Conservation (phyloP, 805 yeast species). For the Henningerozyma blattae region DNA sequence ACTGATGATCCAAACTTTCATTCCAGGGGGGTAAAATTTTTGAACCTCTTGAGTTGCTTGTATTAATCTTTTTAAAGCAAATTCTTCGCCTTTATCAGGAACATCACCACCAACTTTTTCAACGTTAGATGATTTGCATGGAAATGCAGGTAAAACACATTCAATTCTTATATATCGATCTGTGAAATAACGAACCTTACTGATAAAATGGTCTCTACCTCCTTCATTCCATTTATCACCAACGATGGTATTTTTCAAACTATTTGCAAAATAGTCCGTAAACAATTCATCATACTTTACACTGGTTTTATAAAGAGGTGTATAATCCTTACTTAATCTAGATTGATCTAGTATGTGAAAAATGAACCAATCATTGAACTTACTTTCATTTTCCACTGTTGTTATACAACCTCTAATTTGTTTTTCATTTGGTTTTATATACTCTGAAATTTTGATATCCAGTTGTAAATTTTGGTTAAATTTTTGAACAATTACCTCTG, state of each 20-base stretch:
- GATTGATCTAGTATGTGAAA: conserved; percentile 27
- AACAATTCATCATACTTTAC: conserved; percentile 9
- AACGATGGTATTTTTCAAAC: conserved; percentile 34
- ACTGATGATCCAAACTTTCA: conserved; percentile 43
- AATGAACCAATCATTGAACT: conserved; percentile 28
- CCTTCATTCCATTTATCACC: conserved; percentile 38
- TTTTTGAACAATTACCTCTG: conserved; percentile 8
- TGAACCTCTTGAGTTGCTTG: conserved; percentile 20
- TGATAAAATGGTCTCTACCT: conserved; percentile 33
- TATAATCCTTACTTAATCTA: conserved; percentile 17
- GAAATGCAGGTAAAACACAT: conserved; percentile 52
- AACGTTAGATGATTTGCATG: conserved; percentile 48
- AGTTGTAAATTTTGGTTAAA: conserved; percentile 11
- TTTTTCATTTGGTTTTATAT: conserved; percentile 15
- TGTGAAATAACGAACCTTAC: conserved; percentile 36
- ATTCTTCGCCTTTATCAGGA: conserved; percentile 46
- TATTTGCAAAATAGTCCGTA: conserved; percentile 33
- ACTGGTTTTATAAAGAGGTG: conserved; percentile 4
- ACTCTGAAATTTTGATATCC: conserved; percentile 25
- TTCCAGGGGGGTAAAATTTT: conserved; percentile 42
- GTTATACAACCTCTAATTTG: conserved; percentile 30
- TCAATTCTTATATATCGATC: conserved; percentile 36
- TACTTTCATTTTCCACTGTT: conserved; percentile 21
- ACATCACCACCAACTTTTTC: conserved; percentile 36
- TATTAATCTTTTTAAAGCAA: conserved; percentile 30